Percentiles rank a stretch among this genome's conserved stretches.
These are phyloP conservation scores for Syncephalastrum monosporum DNA, from an alignment of 371 early-diverging fungal genomes.

Conservation along the genomic window DNA sequence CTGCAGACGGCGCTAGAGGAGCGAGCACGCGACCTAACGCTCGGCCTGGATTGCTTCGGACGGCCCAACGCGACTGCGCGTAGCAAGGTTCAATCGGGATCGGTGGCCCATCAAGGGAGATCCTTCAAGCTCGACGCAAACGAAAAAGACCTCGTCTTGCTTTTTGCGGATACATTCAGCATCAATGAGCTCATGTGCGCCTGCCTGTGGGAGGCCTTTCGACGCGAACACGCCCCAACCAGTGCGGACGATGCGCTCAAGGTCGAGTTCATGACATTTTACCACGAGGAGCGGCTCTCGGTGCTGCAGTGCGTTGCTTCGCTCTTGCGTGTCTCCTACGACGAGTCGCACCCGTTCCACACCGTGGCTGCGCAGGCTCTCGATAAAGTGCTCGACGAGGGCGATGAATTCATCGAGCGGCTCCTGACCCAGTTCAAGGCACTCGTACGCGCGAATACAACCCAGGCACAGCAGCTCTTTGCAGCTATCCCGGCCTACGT, in stretches of 20 bases:
- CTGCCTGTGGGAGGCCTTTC: slow-evolving; percentile 33
- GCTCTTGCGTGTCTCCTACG: slow-evolving; percentile 29
- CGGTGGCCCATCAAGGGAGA: slow-evolving; percentile 30
- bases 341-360: slow-evolving; percentile 26
- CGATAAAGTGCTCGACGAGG: slow-evolving; percentile 13
- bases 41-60: slow-evolving; percentile 35
- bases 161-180: slow-evolving; percentile 25
- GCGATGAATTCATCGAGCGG: slow-evolving; percentile 20
- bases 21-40: slow-evolving; percentile 25
- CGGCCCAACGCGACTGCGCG: slow-evolving; percentile 33
- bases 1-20: slow-evolving; percentile 46
- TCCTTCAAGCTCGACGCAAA: slow-evolving; percentile 29
- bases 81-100: slow-evolving; percentile 27
- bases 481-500: slow-evolving; percentile 14
- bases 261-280: slow-evolving; percentile 20
- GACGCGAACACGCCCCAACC: slow-evolving; percentile 2
- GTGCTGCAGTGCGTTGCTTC: slow-evolving; percentile 39
- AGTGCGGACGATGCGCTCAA: background rate
- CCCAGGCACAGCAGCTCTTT: too few relatives aligned
- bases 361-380: slow-evolving; percentile 26
- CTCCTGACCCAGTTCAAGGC: slow-evolving; percentile 29
- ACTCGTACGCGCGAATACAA: slow-evolving; percentile 17
- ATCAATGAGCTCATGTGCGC: slow-evolving; percentile 38
- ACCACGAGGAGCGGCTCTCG: slow-evolving; percentile 38
- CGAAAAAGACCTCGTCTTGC: slow-evolving; percentile 36